phyloP scores from a whole-genome alignment of 768 basidiomycete species.

The Cystofilobasidium macerans region DNA sequence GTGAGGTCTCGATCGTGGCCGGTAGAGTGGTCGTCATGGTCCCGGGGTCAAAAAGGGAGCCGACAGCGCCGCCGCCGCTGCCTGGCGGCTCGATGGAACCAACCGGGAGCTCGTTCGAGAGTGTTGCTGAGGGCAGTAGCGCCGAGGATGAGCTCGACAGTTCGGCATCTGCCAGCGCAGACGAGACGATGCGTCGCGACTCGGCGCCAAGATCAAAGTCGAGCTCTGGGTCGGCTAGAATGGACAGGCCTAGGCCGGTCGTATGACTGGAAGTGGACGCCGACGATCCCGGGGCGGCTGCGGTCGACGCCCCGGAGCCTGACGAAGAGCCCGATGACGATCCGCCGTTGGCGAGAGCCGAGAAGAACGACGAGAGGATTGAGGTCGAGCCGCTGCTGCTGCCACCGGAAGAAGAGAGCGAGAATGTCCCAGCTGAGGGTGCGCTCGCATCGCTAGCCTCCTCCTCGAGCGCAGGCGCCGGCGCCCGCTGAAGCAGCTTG shows the following conservation, averaged over 20 bases:
- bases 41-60: no score
- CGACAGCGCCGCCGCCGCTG: background rate
- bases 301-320: background rate
- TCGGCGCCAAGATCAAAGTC: conserved; percentile 5
- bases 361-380: conserved; percentile 3
- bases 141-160: background rate
- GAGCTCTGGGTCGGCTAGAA: background rate
- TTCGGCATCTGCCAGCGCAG: background rate
- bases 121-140: background rate
- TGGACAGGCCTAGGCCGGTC: background rate
- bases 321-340: background rate
- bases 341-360: background rate
- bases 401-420: background rate
- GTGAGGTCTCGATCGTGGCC: background rate
- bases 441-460: no score
- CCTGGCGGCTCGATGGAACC: background rate
- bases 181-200: conserved; percentile 4
- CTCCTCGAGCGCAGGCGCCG: background rate
- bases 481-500: background rate
- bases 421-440: background rate
- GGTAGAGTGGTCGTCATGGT: background rate
- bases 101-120: conserved; percentile 5
- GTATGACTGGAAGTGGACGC: background rate
- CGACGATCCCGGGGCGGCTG: no score
- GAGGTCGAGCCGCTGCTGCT: background rate